phyloP scores from a whole-genome alignment of 345 rosid species.

The Boechera divaricarpa region DNA sequence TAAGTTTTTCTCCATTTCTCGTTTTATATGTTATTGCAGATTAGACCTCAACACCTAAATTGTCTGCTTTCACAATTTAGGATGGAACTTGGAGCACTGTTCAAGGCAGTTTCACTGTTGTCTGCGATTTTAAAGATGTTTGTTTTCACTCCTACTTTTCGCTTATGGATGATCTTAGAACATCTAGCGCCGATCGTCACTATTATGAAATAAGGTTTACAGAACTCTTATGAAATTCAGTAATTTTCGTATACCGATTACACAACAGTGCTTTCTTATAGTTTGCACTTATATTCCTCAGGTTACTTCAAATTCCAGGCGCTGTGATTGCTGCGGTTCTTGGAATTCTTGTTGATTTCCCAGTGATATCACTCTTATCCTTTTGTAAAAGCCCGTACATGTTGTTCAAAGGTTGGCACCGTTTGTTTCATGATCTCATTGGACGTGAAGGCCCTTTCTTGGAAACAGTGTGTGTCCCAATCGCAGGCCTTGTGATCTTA shows the following conservation, averaged over 20 bases:
- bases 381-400: conserved; percentile 84
- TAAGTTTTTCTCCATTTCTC: conserved; percentile 46
- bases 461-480: conserved; percentile 97
- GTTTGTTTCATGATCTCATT: conserved; percentile 88
- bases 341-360: conserved; percentile 74
- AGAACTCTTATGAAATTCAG: background rate
- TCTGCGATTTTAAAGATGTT: conserved; percentile 76
- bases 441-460: conserved; percentile 99
- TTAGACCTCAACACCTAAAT: background rate
- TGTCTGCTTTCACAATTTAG: conserved; percentile 44
- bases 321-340: conserved; percentile 66
- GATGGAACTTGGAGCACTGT: conserved; percentile 89
- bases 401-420: conserved; percentile 95
- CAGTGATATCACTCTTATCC: conserved; percentile 71
- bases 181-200: conserved; percentile 55
- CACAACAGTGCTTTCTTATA: background rate
- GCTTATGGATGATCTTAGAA: conserved; percentile 70
- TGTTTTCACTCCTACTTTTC: conserved; percentile 80
- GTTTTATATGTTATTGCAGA: background rate
- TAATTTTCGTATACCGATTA: background rate
- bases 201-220: conserved; percentile 86
- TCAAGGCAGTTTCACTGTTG: conserved; percentile 63
- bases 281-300: conserved; percentile 41
- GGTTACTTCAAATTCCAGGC: conserved; percentile 74
- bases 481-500: conserved; percentile 91